Evolutionary conservation across 2,329 filamentous ascomycete genomes (phyloP).

Genomic region (Fusarium sp.): DNA sequence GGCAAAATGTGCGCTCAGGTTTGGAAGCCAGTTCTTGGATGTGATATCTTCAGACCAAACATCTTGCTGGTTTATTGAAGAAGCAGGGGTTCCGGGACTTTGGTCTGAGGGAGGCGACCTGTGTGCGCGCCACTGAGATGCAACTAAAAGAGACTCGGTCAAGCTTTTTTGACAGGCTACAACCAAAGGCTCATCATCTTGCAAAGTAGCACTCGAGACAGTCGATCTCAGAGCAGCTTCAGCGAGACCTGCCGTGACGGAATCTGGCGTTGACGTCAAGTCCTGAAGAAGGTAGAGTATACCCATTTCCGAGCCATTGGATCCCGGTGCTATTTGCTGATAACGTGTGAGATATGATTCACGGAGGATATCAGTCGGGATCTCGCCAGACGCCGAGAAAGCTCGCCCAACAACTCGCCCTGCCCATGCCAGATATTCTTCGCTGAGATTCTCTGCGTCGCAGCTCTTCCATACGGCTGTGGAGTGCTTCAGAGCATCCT

Average conservation of each 20-base stretch:
- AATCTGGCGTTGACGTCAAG: slow-evolving; percentile 72
- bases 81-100: slow-evolving; percentile 9
- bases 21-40: slow-evolving; percentile 71
- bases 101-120: slow-evolving; percentile 69
- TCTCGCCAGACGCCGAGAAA: slow-evolving; percentile 82
- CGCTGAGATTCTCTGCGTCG: slow-evolving; percentile 72
- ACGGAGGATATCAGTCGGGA: slow-evolving; percentile 72
- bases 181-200: slow-evolving; percentile 64
- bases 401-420: slow-evolving; percentile 87
- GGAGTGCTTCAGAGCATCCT: slow-evolving; percentile 73
- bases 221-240: slow-evolving; percentile 72
- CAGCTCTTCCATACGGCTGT: slow-evolving; percentile 84
- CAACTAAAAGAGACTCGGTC: slow-evolving; percentile 64
- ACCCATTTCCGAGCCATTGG: slow-evolving; percentile 73
- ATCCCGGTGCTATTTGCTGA: slow-evolving; percentile 62
- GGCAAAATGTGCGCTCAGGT: slow-evolving; percentile 74
- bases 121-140: slow-evolving; percentile 72
- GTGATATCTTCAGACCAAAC: slow-evolving; percentile 60
- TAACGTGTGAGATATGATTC: slow-evolving; percentile 72
- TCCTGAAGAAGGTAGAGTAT: slow-evolving; percentile 74
- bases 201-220: slow-evolving; percentile 66
- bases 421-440: slow-evolving; percentile 86
- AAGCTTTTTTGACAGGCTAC: slow-evolving; percentile 68
- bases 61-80: slow-evolving; percentile 36
- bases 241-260: slow-evolving; percentile 70